Percentiles rank a stretch among this genome's conserved stretches.
Conservation (phyloP, 257 asterid genomes). For the Gardenia jasminoides region DNA sequence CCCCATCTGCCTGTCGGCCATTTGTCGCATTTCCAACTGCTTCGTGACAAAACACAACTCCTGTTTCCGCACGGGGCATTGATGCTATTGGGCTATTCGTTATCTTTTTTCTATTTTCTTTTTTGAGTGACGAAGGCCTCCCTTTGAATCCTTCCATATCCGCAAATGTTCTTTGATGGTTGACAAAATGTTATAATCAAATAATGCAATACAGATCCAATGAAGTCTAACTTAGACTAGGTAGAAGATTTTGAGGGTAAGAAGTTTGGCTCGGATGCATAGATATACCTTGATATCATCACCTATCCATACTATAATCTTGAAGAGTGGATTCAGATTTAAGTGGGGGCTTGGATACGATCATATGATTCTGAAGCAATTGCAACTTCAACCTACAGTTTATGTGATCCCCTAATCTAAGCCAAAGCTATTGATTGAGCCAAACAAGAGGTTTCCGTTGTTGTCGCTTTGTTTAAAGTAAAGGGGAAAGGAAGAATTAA, state of each 20-base stretch:
- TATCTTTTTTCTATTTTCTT: background rate
- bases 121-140: background rate
- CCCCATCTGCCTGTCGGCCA: constrained; percentile 37
- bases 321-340: too few species aligned
- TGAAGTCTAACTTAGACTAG: background rate
- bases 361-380: too few species aligned
- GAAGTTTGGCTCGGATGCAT: background rate
- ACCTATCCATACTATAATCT: too few species aligned
- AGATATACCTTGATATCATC: too few species aligned
- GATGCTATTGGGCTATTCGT: background rate
- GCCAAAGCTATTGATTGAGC: background rate
- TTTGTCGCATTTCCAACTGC: constrained; percentile 25
- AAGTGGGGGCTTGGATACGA: too few species aligned
- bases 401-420: background rate
- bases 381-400: background rate
- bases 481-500: background rate
- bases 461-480: background rate
- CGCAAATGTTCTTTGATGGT: background rate
- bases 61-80: constrained; percentile 1
- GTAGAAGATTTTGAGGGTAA: background rate
- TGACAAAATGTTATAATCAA: background rate
- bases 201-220: background rate
- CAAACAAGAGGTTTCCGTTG: too few species aligned
- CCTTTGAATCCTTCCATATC: background rate
- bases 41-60: constrained; percentile 7